Evolutionary conservation across 208 protist genomes (phyloP).

Genomic region (Angomonas deanei): DNA sequence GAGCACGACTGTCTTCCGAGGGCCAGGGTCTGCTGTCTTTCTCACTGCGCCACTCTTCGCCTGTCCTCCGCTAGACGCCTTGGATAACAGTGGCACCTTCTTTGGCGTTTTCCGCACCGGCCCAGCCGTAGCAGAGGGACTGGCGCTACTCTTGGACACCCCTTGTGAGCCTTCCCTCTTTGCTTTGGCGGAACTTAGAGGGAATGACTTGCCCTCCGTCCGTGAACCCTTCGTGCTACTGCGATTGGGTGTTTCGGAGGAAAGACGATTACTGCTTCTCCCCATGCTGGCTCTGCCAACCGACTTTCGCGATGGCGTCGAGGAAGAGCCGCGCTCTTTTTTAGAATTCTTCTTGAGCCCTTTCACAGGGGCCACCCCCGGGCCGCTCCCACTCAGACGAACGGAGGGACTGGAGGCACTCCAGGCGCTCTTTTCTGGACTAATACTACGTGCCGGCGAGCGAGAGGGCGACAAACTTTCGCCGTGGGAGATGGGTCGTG

Average conservation of each 20-base stretch:
- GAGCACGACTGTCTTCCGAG: too few relatives aligned
- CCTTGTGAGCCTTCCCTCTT: too few relatives aligned
- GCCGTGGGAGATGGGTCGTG: constrained; percentile 6
- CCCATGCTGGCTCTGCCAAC: neutral
- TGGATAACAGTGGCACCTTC: neutral
- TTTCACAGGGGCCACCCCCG: neutral
- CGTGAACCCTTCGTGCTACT: neutral
- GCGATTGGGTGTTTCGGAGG: neutral
- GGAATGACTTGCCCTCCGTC: neutral
- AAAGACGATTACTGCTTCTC: neutral
- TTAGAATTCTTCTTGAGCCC: constrained; percentile 1
- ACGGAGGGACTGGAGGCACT: constrained; percentile 15
- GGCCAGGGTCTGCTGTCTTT: too few relatives aligned
- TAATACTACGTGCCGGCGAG: constrained; percentile 4
- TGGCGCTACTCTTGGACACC: neutral
- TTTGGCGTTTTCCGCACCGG: neutral
- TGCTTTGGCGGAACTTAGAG: neutral
- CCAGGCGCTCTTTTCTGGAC: neutral
- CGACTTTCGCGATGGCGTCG: neutral
- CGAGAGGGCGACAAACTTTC: neutral
- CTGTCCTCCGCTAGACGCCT: too few relatives aligned
- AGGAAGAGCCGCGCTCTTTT: neutral
- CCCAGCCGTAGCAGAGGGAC: neutral
- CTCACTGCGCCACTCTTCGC: too few relatives aligned
- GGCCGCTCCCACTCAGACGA: constrained; percentile 3